Conservation (phyloP, 2,329 filamentous ascomycete species). For the Apiospora aurea region DNA sequence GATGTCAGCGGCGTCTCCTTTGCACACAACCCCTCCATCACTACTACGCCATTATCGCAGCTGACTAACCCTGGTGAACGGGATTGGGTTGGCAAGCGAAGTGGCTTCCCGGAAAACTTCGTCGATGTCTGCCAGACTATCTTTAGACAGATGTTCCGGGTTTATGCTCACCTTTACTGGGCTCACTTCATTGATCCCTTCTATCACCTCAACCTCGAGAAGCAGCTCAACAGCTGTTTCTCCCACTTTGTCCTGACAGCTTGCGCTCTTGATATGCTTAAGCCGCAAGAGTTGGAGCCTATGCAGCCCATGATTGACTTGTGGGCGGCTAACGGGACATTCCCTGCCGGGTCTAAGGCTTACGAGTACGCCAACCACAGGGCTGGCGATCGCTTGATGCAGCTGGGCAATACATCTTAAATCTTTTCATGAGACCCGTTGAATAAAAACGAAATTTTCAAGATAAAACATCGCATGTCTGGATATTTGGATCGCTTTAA, state of each 20-base stretch:
- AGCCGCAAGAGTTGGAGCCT: slow-evolving; percentile 89
- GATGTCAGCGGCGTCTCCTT: slow-evolving; percentile 76
- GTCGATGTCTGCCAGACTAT: slow-evolving; percentile 90
- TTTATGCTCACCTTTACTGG: slow-evolving; percentile 98
- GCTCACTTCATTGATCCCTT: slow-evolving; percentile 88
- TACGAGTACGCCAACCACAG: slow-evolving; percentile 70
- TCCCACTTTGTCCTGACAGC: slow-evolving; percentile 84
- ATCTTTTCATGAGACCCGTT: neutral
- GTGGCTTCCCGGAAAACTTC: slow-evolving; percentile 91
- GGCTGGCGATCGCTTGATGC: slow-evolving; percentile 65
- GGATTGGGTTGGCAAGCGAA: slow-evolving; percentile 89
- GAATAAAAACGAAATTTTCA: slow-evolving; percentile 12
- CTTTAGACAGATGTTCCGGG: slow-evolving; percentile 98
- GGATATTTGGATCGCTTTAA: slow-evolving; percentile 16
- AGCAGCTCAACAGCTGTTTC: slow-evolving; percentile 87
- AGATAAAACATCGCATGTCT: slow-evolving; percentile 15
- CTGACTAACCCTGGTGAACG: slow-evolving; percentile 66
- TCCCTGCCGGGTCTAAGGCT: slow-evolving; percentile 77
- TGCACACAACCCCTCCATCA: slow-evolving; percentile 66
- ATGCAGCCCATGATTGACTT: slow-evolving; percentile 95
- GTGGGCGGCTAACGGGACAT: slow-evolving; percentile 87
- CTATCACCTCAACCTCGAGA: slow-evolving; percentile 81
- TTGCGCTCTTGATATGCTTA: slow-evolving; percentile 82
- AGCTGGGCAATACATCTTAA: slow-evolving; percentile 44
- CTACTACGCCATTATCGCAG: slow-evolving; percentile 66